A percentile compares a stretch with the other conserved stretches of the same genome.
Evolutionary conservation across 768 basidiomycete species (phyloP).

Genomic region (Leccinum rimulosum): DNA sequence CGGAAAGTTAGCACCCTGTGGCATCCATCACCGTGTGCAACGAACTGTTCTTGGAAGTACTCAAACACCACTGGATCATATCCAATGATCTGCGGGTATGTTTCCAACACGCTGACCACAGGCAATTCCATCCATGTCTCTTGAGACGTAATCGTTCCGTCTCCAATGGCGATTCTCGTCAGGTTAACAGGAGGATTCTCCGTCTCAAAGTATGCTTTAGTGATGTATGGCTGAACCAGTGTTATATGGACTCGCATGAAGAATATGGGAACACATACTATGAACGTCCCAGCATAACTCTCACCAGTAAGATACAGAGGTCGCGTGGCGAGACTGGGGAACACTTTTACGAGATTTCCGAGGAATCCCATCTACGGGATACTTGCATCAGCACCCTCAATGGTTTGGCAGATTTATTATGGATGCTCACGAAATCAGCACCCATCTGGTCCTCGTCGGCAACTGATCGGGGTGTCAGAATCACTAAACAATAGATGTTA

Average conservation of each 20-base stretch:
- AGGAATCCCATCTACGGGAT: conserved; percentile 61
- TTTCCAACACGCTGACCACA: conserved; percentile 62
- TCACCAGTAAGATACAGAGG: conserved; percentile 72
- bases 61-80: conserved; percentile 66
- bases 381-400: background rate
- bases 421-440: conserved; percentile 37
- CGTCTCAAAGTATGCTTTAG: conserved; percentile 63
- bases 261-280: conserved; percentile 44
- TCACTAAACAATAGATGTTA: no score
- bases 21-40: background rate
- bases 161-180: conserved; percentile 64
- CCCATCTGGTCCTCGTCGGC: conserved; percentile 65
- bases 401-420: background rate
- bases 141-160: conserved; percentile 53
- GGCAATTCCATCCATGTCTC: conserved; percentile 52
- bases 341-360: conserved; percentile 67
- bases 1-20: no score
- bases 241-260: background rate
- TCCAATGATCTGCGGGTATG: conserved; percentile 72
- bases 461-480: conserved; percentile 32
- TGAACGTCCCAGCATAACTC: conserved; percentile 71
- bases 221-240: conserved; percentile 63
- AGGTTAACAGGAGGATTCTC: conserved; percentile 63
- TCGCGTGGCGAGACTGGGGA: conserved; percentile 62
- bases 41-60: conserved; percentile 67